Evolutionary conservation across 2,329 filamentous ascomycete genomes (phyloP).

Genomic region (Penicillium sp.): DNA sequence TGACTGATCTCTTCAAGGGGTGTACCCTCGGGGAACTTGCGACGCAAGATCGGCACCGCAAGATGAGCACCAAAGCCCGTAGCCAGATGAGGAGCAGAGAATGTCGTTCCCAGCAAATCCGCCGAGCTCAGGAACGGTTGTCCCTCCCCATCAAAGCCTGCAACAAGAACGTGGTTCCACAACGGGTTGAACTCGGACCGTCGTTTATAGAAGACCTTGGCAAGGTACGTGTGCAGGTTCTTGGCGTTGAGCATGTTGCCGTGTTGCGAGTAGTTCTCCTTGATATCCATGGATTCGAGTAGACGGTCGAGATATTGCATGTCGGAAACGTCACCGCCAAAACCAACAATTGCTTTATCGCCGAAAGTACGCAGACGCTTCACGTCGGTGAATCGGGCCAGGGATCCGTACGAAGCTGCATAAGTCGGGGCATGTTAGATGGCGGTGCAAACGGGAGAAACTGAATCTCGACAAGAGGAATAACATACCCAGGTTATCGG

Average conservation of each 20-base stretch:
- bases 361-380: constrained; percentile 92
- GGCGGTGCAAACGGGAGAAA: neutral
- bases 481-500: constrained; percentile 82
- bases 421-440: neutral
- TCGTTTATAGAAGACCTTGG: constrained; percentile 93
- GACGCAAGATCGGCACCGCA: constrained; percentile 85
- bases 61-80: constrained; percentile 93
- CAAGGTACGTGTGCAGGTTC: constrained; percentile 94
- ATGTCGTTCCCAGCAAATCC: constrained; percentile 90
- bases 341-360: constrained; percentile 77
- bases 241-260: constrained; percentile 69
- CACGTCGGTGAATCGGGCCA: constrained; percentile 93
- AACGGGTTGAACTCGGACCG: constrained; percentile 94
- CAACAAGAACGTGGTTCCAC: constrained; percentile 94
- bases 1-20: constrained; percentile 65
- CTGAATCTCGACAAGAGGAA: neutral
- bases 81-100: constrained; percentile 78
- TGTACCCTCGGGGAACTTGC: constrained; percentile 74
- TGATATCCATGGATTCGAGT: constrained; percentile 78
- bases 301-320: constrained; percentile 98
- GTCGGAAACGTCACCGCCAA: constrained; percentile 95
- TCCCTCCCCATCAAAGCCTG: constrained; percentile 73
- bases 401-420: constrained; percentile 90
- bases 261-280: constrained; percentile 72
- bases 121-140: constrained; percentile 87